Evolutionary conservation across 805 yeast genomes (phyloP), one percentile per base, ranked within the genome.

Genomic region (Debaryomyces maramus): DNA sequence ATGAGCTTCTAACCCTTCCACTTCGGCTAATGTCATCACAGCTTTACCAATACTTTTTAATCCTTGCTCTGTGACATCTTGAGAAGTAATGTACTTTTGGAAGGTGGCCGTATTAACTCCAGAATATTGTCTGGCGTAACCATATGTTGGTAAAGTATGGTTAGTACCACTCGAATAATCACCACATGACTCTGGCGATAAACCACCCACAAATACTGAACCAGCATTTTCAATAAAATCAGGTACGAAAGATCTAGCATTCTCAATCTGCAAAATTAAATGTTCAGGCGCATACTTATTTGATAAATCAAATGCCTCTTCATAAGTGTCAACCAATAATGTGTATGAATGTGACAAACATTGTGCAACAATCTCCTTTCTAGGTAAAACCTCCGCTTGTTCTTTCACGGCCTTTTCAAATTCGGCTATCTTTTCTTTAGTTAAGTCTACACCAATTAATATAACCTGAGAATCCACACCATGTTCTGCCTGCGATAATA

Each of bases 401-500:
- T 67, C 70, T 52, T 86, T 81, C 41, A 93, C 85, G 26, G 96
- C 96, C 14, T 77, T 78, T 55, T 93, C 95, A 48, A 93, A 79
- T 37, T 75, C 82, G 20, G 65, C 70, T 36, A 90, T 63, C 58
- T 88, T 82, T 32, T 63, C 63, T 7, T 72, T 69, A 7, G 78
- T 67, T 67, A 91, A 73, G 33, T 71, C 81, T 23, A 91, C 88
- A 46, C 97, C 95, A 45, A 91, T 73, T 56, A 93, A 75, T 41
- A 93, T 85, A 23, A 93, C 99, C 73, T 93, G 99, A 5, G 99
- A 93, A 64, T 93, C 99, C 42, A 90, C 78, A 50, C 99, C 99
- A 62, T 93, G 99, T 70, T 93, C 99, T 20, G 99, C 99, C 70
- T 93, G 99, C 0, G 98, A 90, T 43, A 93, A 73, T 58, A 93